A percentile compares a stretch with the other conserved stretches of the same genome.
These are phyloP conservation scores for Dictyostelium intermedium DNA, from an alignment of 78 protist species.

Conservation along the genomic window DNA sequence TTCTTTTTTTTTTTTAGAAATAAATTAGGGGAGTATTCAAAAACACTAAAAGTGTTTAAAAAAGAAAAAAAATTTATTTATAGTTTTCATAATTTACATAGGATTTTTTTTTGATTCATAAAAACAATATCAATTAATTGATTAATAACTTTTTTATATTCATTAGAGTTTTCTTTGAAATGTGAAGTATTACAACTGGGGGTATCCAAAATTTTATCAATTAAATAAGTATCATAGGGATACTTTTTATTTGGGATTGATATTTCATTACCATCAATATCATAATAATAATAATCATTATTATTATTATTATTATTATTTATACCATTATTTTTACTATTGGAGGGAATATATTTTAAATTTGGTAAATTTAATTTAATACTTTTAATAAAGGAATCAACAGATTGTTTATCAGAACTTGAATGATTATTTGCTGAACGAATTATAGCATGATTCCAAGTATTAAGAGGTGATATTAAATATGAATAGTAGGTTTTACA, in stretches of 20 bases:
- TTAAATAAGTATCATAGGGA: background rate
- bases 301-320: too few species aligned
- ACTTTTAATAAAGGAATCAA: background rate
- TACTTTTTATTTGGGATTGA: background rate
- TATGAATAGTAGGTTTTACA: background rate
- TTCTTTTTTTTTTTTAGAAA: too few species aligned
- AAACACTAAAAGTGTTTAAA: too few species aligned
- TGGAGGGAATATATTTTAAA: background rate
- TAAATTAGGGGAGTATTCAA: too few species aligned
- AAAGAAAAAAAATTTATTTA: too few species aligned
- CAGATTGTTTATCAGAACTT: too few species aligned
- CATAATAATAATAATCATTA: too few species aligned
- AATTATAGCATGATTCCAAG: background rate
- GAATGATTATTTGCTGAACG: background rate
- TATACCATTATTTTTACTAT: too few species aligned
- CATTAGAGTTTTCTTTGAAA: background rate
- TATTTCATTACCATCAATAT: background rate
- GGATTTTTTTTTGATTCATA: background rate
- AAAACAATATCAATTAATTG: background rate
- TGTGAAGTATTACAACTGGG: background rate
- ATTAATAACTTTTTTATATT: background rate
- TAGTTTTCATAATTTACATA: background rate
- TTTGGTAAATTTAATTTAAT: background rate
- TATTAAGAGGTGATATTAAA: background rate
- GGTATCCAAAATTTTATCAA: background rate